Evolutionary conservation across 306 rosid genomes (phyloP), one percentile per base, ranked within the genome.

Genomic region (Trifolium fragiferum): DNA sequence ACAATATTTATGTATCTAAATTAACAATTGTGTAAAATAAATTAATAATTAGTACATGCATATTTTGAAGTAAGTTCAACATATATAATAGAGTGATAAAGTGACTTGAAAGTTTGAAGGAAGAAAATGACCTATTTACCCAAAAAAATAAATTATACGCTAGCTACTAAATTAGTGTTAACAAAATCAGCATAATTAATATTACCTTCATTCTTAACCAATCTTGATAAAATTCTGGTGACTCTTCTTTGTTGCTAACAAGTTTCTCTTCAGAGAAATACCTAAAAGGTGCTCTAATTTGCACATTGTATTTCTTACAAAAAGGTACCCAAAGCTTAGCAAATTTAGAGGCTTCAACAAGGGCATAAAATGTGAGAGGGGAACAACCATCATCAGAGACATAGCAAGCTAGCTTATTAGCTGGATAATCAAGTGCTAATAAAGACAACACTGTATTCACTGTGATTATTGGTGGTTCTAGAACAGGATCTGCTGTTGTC

Each of bases 361-460:
- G 90, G 6, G 88, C 84, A 60, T 77, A 82, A 16, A 60, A 82
- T 19, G 80, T 82, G 14, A 85, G 44, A 44, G 85, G 83, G 10
- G 94, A 87, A 35, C 87, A 87, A 0, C 83, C 94, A 83, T 89
- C 91, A 53, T 87, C 90, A 0, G 91, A 85, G 2, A 89, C 87
- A 67, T 87, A 87, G 76, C 91, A 89, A 60, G 90, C 90, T 18
- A 89, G 70, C 80, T 87, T 89, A 63, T 83, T 20, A 32, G 84
- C 21, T 2, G 91, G 94, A 18, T 89, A 87, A 54, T 89, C 91
- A 30, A 89, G 46, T 1, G 91, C 89, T 51, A 89, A 33, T 10
- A 89, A 49, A 13, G 94, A 89, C 38, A 89, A 54, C 16, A 89
- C 90, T 0, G 91, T 89, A 66, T 89, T 89, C 43, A 83, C 21